Evolutionary conservation across 768 basidiomycete species (phyloP).

Genomic region (Lepiota venenata): DNA sequence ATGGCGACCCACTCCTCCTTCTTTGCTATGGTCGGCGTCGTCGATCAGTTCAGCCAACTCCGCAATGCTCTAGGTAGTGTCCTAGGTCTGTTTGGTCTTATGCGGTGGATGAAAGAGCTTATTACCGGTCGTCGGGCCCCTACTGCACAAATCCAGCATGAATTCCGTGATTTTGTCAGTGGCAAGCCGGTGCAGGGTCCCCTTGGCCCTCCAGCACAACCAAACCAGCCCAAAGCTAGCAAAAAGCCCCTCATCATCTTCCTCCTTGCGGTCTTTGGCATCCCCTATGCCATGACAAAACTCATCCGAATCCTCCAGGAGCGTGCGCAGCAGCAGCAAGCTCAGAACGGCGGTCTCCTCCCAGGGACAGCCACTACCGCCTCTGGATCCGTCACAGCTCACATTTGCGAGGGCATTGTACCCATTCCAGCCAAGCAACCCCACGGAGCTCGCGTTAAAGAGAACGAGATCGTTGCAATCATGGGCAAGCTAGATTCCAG

Average conservation of each 20-base stretch:
- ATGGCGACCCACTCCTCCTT: constrained; percentile 96
- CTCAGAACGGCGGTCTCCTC: constrained; percentile 28
- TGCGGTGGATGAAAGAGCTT: constrained; percentile 79
- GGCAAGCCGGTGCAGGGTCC: constrained; percentile 58
- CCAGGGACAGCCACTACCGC: constrained; percentile 41
- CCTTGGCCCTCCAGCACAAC: constrained; percentile 21
- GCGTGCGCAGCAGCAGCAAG: constrained; percentile 43
- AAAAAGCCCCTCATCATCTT: constrained; percentile 93
- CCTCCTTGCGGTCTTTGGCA: constrained; percentile 87
- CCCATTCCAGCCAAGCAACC: constrained; percentile 68
- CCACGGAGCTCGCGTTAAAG: constrained; percentile 75
- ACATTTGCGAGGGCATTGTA: constrained; percentile 81
- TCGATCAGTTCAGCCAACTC: constrained; percentile 92
- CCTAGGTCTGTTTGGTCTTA: constrained; percentile 84
- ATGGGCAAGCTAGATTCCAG: constrained; percentile 71
- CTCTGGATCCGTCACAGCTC: constrained; percentile 73
- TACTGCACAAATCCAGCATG: constrained; percentile 43
- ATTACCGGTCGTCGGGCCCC: constrained; percentile 37
- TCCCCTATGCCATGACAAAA: constrained; percentile 92
- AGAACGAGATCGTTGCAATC: constrained; percentile 90
- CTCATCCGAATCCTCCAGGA: constrained; percentile 76
- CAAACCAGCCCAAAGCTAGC: constrained; percentile 54
- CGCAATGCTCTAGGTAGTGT: constrained; percentile 93
- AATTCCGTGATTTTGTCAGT: constrained; percentile 76
- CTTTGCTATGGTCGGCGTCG: constrained; percentile 94